phyloP scores from a whole-genome alignment of 2,329 filamentous ascomycete species.

The Ophiostoma triangulosporum region DNA sequence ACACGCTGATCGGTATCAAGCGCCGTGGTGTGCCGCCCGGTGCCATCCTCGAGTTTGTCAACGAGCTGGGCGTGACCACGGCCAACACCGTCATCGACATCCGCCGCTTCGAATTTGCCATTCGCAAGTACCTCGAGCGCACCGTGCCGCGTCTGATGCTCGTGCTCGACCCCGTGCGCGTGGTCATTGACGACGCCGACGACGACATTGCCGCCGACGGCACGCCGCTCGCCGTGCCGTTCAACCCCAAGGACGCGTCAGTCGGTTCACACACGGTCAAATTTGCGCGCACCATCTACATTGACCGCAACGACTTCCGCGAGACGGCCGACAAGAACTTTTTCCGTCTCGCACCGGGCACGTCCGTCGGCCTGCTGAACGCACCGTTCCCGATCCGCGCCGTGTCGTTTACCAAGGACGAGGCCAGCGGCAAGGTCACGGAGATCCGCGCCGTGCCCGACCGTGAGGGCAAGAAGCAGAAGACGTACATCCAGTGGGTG shows the following conservation, averaged over 20 bases:
- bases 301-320: slow-evolving; percentile 68
- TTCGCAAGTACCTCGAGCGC: slow-evolving; percentile 75
- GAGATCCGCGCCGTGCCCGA: slow-evolving; percentile 55
- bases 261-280: slow-evolving; percentile 47
- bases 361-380: slow-evolving; percentile 58
- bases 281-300: slow-evolving; percentile 70
- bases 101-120: slow-evolving; percentile 67
- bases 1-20: slow-evolving; percentile 73
- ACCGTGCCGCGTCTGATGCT: slow-evolving; percentile 84
- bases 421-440: slow-evolving; percentile 33
- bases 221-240: slow-evolving; percentile 53
- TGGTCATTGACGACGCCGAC: slow-evolving; percentile 62
- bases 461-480: slow-evolving; percentile 58
- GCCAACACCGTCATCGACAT: slow-evolving; percentile 68
- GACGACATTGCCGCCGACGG: slow-evolving; percentile 25
- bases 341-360: slow-evolving; percentile 64
- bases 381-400: slow-evolving; percentile 57
- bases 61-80: slow-evolving; percentile 84
- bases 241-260: slow-evolving; percentile 65
- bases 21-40: slow-evolving; percentile 78
- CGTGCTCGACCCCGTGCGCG: slow-evolving; percentile 70
- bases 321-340: slow-evolving; percentile 60
- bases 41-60: slow-evolving; percentile 79
- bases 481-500: slow-evolving; percentile 88
- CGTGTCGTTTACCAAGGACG: slow-evolving; percentile 53